phyloP scores from a whole-genome alignment of 2,329 filamentous ascomycete species.

The Thielaviopsis euricoi region DNA sequence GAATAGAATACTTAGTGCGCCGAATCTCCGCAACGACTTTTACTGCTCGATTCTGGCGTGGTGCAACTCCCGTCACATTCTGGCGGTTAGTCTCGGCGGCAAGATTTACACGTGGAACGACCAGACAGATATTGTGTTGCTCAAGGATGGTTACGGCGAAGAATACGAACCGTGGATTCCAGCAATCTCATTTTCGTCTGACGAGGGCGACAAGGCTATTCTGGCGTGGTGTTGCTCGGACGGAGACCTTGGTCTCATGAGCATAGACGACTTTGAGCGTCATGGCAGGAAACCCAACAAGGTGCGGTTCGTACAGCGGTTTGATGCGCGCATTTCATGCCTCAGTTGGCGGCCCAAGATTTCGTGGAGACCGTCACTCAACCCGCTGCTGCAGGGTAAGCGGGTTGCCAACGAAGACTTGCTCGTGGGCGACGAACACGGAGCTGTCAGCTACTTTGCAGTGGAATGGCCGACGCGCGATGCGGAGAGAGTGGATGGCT shows the following conservation, averaged over 20 bases:
- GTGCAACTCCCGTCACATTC: constrained; percentile 52
- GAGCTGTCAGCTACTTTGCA: constrained; percentile 73
- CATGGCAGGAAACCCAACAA: constrained; percentile 34
- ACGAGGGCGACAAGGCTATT: constrained; percentile 57
- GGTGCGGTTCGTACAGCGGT: constrained; percentile 42
- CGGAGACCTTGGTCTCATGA: constrained; percentile 62
- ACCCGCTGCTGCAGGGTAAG: constrained; percentile 27
- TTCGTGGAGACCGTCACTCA: constrained; percentile 34
- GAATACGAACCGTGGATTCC: constrained; percentile 43
- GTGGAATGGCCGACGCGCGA: constrained; percentile 64
- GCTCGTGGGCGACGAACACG: constrained; percentile 68
- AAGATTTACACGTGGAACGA: constrained; percentile 86
- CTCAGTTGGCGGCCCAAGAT: constrained; percentile 61
- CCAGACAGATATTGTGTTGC: constrained; percentile 42
- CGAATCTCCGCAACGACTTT: constrained; percentile 80
- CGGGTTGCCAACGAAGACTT: constrained; percentile 62
- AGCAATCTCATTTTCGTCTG: constrained; percentile 78
- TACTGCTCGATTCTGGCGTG: constrained; percentile 89
- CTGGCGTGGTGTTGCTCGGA: constrained; percentile 72
- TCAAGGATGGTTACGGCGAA: constrained; percentile 23
- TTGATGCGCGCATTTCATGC: constrained; percentile 62
- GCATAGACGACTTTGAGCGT: constrained; percentile 18
- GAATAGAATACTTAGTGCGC: constrained; percentile 65
- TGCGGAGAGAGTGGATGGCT: constrained; percentile 47
- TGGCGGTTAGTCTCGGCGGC: constrained; percentile 70